A percentile compares a stretch with the other conserved stretches of the same genome.
Evolutionary conservation across 345 rosid genomes (phyloP).

Genomic region (Salix exigua): DNA sequence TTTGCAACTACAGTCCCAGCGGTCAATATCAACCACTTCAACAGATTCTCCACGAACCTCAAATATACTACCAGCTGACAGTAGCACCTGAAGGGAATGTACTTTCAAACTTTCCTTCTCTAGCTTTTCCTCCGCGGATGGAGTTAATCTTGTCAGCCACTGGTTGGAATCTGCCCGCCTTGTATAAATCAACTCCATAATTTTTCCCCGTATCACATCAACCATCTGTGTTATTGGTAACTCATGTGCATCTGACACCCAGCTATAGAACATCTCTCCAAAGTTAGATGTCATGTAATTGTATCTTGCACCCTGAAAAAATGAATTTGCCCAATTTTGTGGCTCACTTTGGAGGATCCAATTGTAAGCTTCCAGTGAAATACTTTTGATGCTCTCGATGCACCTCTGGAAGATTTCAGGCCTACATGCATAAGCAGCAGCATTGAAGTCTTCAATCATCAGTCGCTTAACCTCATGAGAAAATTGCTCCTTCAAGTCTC

Average conservation of each 20-base stretch:
- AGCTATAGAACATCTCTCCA: conserved; percentile 73
- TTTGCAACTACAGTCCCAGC: conserved; percentile 84
- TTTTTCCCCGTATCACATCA: conserved; percentile 66
- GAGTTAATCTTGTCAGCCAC: conserved; percentile 66
- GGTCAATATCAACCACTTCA: conserved; percentile 65
- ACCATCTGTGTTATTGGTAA: conserved; percentile 94
- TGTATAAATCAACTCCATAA: conserved; percentile 60
- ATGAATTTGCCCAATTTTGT: conserved; percentile 86
- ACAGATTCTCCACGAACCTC: conserved; percentile 76
- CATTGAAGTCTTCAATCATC: conserved; percentile 68
- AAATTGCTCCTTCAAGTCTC: conserved; percentile 81
- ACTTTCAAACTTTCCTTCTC: conserved; percentile 54
- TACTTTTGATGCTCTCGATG: conserved; percentile 66
- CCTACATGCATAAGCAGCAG: conserved; percentile 65
- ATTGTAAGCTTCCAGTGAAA: conserved; percentile 71
- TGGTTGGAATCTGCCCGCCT: conserved; percentile 47
- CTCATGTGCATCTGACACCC: conserved; percentile 79
- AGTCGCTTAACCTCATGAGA: conserved; percentile 84
- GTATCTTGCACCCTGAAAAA: conserved; percentile 77
- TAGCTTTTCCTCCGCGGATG: conserved; percentile 72
- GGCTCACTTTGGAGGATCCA: conserved; percentile 86
- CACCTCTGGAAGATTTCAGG: conserved; percentile 59
- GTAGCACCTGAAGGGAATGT: conserved; percentile 49
- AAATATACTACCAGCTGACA: conserved; percentile 60
- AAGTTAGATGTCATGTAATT: conserved; percentile 78